Percentiles rank a stretch among this genome's conserved stretches.
These are phyloP conservation scores for Colletotrichum eremochloae DNA, from an alignment of 2,329 filamentous ascomycete species.

Conservation along the genomic window DNA sequence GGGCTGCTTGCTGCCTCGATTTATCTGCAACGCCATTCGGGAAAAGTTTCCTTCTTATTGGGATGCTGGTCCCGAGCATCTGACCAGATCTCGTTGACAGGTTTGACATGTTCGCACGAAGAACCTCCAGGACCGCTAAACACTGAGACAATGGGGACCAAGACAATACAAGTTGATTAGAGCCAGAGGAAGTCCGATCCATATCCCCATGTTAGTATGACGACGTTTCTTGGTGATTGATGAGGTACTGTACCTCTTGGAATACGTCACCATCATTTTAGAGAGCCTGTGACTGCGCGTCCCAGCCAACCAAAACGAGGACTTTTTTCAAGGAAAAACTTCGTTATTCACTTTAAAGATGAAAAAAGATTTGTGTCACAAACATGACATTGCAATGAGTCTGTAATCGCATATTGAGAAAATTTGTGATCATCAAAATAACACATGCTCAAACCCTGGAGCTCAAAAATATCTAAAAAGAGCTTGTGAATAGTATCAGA, in stretches of 20 bases:
- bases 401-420: neutral
- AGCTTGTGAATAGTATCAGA: neutral
- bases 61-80: neutral
- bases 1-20: too few species aligned
- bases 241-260: neutral
- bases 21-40: neutral
- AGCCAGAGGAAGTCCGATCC: neutral
- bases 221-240: neutral
- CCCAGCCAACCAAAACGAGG: neutral
- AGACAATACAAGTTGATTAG: neutral
- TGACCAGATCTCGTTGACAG: neutral
- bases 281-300: neutral
- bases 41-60: neutral
- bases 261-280: neutral
- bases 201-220: neutral
- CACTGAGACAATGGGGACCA: neutral
- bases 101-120: neutral
- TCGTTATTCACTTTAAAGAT: fast-evolving
- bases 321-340: neutral
- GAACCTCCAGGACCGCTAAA: neutral
- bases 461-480: neutral
- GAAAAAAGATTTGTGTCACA: neutral
- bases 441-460: neutral
- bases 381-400: neutral
- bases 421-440: neutral